Percentiles rank a stretch among this genome's conserved stretches.
phyloP scores from a whole-genome alignment of 331 rosid species.

The Pyracantha coccinea region DNA sequence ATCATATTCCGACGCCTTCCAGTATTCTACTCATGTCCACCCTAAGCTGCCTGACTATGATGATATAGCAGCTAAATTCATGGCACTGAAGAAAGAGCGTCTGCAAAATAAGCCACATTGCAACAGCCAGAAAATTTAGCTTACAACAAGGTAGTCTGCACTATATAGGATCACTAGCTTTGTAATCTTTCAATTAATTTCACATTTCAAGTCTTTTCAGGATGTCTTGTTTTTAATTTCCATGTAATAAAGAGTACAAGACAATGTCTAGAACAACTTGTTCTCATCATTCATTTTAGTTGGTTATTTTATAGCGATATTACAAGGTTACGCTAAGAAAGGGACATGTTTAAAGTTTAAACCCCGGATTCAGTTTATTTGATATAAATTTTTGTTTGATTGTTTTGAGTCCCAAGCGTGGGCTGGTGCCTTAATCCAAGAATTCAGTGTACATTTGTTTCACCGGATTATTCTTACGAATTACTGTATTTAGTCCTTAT shows the following conservation, averaged over 20 bases:
- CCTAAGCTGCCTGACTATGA: slow-evolving; percentile 77
- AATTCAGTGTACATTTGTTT: no score
- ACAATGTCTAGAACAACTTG: not conserved
- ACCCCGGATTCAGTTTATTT: no score
- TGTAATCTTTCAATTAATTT: not conserved
- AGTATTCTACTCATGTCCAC: slow-evolving; percentile 63
- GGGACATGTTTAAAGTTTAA: no score
- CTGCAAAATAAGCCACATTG: slow-evolving; percentile 21
- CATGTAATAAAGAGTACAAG: not conserved
- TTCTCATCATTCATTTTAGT: not conserved
- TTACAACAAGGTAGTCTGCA: not conserved
- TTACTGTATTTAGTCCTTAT: no score
- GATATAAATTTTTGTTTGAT: no score
- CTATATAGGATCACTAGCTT: not conserved
- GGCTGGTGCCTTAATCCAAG: no score
- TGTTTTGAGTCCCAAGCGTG: no score
- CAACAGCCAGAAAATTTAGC: slow-evolving; percentile 1
- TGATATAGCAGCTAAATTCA: slow-evolving; percentile 53
- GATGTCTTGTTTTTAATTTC: not conserved
- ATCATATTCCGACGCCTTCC: slow-evolving; percentile 46
- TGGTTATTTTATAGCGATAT: not conserved
- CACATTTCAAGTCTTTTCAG: not conserved
- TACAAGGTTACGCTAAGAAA: no score
- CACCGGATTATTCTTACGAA: no score
- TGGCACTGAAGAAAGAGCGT: slow-evolving; percentile 49